phyloP scores from a whole-genome alignment of 257 asterid genomes.

The Mentha longifolia region DNA sequence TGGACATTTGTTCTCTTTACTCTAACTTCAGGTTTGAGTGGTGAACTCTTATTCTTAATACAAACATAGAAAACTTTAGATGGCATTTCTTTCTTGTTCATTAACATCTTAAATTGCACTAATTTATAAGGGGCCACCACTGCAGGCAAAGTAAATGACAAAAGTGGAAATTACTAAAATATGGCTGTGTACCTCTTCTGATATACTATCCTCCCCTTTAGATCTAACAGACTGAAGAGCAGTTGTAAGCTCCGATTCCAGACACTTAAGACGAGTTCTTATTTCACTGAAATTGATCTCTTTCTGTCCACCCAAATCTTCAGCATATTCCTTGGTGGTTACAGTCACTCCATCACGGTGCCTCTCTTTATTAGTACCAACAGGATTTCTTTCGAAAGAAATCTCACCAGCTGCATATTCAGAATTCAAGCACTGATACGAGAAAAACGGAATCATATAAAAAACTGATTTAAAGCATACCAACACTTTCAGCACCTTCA shows the following conservation, averaged over 20 bases:
- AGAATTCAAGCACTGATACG: slow-evolving; percentile 30
- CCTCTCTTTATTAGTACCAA: slow-evolving; percentile 42
- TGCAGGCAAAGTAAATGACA: slow-evolving; percentile 21
- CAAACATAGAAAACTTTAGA: background rate
- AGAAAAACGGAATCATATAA: slow-evolving; percentile 25
- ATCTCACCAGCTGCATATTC: slow-evolving; percentile 84
- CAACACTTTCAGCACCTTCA: slow-evolving; percentile 58
- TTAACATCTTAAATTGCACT: background rate
- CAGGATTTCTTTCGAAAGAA: slow-evolving; percentile 36
- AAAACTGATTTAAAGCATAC: background rate
- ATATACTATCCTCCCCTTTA: slow-evolving; percentile 41
- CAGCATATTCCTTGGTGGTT: slow-evolving; percentile 39
- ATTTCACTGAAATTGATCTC: slow-evolving; percentile 47
- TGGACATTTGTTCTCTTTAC: background rate
- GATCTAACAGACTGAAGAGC: slow-evolving; percentile 65
- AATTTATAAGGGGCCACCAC: background rate
- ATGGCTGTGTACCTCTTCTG: slow-evolving; percentile 53
- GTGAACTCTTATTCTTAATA: slow-evolving; percentile 8
- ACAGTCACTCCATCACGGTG: slow-evolving; percentile 36
- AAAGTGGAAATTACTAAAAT: slow-evolving; percentile 20
- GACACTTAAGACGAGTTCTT: slow-evolving; percentile 58
- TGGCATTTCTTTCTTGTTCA: slow-evolving; percentile 9
- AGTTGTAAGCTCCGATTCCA: slow-evolving; percentile 70
- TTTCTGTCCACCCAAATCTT: slow-evolving; percentile 39
- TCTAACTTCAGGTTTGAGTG: background rate